These are phyloP conservation scores for Hymenotorrendiella dingleyae DNA, from an alignment of 2,329 filamentous ascomycete genomes.

Conservation along the genomic window DNA sequence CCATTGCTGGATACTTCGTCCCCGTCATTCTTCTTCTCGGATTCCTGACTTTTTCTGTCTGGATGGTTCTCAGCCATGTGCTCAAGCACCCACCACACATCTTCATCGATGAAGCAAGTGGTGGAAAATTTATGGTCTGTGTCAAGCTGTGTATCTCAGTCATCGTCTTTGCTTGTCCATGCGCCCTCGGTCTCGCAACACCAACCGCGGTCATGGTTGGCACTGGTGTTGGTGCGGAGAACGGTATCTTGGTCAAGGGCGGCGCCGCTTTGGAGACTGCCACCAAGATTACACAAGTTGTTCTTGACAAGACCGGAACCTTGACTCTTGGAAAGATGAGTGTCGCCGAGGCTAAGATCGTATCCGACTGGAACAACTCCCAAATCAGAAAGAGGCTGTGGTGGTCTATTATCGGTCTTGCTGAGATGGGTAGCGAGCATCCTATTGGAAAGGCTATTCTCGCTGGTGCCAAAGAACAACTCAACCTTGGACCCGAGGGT, in stretches of 20 bases:
- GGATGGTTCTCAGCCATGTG: slow-evolving; percentile 92
- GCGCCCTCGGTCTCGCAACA: slow-evolving; percentile 89
- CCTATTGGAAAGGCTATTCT: slow-evolving; percentile 90
- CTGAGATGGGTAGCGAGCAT: slow-evolving; percentile 93
- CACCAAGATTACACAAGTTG: slow-evolving; percentile 82
- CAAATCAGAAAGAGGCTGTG: slow-evolving; percentile 69
- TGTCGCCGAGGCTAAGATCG: slow-evolving; percentile 66
- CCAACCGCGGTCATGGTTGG: slow-evolving; percentile 99
- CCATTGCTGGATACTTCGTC: slow-evolving; percentile 88
- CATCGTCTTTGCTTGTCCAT: slow-evolving; percentile 96
- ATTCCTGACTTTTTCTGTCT: slow-evolving; percentile 75
- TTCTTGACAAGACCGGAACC: slow-evolving; percentile 94
- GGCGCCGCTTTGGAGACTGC: slow-evolving; percentile 86
- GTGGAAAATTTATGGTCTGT: slow-evolving; percentile 93
- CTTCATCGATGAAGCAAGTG: slow-evolving; percentile 73
- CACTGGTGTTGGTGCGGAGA: slow-evolving; percentile 91
- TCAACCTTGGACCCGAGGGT: slow-evolving; percentile 65
- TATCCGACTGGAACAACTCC: slow-evolving; percentile 61
- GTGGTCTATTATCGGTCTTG: slow-evolving; percentile 95
- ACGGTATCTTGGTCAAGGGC: slow-evolving; percentile 96
- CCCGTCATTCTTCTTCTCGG: slow-evolving; percentile 83
- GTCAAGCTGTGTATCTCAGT: slow-evolving; percentile 97
- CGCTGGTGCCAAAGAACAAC: slow-evolving; percentile 65
- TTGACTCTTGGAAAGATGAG: slow-evolving; percentile 94
- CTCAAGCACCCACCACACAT: slow-evolving; percentile 80